phyloP scores from a whole-genome alignment of 371 early-diverging fungal species.

The Mortierella sp. region DNA sequence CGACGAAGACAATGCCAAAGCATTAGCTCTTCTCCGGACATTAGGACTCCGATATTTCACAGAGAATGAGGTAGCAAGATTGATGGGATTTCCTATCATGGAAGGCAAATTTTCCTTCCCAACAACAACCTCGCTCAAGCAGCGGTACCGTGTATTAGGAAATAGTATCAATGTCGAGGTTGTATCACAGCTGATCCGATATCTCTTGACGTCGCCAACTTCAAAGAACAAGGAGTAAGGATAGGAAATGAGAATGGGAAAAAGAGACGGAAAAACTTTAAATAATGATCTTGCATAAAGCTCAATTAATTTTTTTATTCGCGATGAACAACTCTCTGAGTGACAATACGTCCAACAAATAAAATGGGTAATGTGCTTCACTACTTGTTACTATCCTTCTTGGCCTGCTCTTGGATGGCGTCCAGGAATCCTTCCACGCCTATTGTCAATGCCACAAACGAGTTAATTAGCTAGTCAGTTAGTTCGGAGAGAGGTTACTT shows the following conservation, averaged over 20 bases:
- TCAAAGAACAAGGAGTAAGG: slow-evolving; percentile 24
- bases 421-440: slow-evolving; percentile 77
- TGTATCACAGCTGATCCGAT: slow-evolving; percentile 69
- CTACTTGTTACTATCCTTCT: slow-evolving; percentile 45
- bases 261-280: neutral
- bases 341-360: too few relatives aligned
- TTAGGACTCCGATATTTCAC: slow-evolving; percentile 82
- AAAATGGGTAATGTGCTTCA: neutral
- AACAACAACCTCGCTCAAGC: slow-evolving; percentile 64
- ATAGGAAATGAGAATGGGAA: neutral
- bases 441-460: slow-evolving; percentile 34
- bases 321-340: too few relatives aligned
- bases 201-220: slow-evolving; percentile 64
- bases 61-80: slow-evolving; percentile 78
- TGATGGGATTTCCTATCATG: slow-evolving; percentile 83
- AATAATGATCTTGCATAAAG: too few relatives aligned
- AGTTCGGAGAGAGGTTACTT: neutral
- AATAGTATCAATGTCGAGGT: slow-evolving; percentile 78
- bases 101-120: slow-evolving; percentile 66
- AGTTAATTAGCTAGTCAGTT: too few relatives aligned
- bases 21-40: slow-evolving; percentile 34
- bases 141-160: slow-evolving; percentile 74
- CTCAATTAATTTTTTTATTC: neutral
- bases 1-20: slow-evolving; percentile 30
- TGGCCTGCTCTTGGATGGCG: slow-evolving; percentile 74